Evolutionary conservation across 2,329 filamentous ascomycete genomes (phyloP).

Genomic region (Aureobasidium pullulans): DNA sequence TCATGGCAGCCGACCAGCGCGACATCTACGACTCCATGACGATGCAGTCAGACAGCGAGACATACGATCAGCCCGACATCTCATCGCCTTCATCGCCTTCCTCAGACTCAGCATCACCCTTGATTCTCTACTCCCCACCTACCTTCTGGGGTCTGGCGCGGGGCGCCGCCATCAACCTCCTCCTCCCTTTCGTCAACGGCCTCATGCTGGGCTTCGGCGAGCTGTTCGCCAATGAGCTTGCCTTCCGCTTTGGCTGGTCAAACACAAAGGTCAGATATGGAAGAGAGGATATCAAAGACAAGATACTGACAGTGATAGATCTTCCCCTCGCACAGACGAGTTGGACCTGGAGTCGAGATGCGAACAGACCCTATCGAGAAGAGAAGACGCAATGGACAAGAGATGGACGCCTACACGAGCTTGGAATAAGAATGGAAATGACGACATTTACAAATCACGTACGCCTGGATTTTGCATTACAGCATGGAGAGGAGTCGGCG

Average conservation of each 20-base stretch:
- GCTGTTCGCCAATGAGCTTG: conserved; percentile 90
- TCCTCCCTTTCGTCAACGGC: conserved; percentile 92
- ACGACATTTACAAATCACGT: background rate
- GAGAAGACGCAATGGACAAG: conserved; percentile 43
- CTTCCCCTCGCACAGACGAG: conserved; percentile 54
- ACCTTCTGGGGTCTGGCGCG: conserved; percentile 79
- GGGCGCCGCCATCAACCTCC: conserved; percentile 88
- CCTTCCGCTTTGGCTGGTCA: conserved; percentile 87
- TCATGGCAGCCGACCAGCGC: conserved; percentile 47
- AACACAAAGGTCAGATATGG: conserved; percentile 69
- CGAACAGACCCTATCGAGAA: conserved; percentile 57
- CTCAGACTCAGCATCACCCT: conserved; percentile 55
- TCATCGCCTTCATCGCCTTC: conserved; percentile 55
- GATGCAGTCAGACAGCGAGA: conserved; percentile 75
- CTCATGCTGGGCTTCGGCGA: conserved; percentile 98
- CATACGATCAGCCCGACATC: conserved; percentile 59
- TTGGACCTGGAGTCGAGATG: conserved; percentile 79
- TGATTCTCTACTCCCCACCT: conserved; percentile 84
- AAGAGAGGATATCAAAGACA: background rate
- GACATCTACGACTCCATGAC: conserved; percentile 66
- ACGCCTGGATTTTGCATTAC: background rate
- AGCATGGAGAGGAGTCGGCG: conserved; percentile 11
- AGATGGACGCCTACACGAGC: conserved; percentile 59
- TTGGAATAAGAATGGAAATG: conserved; percentile 47
- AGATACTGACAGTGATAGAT: conserved; percentile 34